Conservation (phyloP, 108 stramenopile genomes). For the Schizochytrium sp. region DNA sequence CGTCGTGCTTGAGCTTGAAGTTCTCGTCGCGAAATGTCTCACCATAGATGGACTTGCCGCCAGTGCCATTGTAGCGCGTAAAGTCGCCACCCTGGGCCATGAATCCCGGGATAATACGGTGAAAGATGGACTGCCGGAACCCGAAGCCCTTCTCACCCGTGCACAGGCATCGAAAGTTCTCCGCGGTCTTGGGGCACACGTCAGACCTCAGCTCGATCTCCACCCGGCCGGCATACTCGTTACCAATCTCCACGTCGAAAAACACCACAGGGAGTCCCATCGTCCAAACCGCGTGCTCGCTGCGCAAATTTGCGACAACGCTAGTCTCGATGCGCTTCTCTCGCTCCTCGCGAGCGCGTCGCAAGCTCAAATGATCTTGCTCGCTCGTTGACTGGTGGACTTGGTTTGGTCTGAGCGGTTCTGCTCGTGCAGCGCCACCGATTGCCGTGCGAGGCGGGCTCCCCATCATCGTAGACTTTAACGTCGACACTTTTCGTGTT, state of each 20-base stretch:
- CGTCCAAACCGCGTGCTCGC: not conserved
- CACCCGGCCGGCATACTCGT: not conserved
- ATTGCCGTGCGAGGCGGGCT: too few relatives aligned
- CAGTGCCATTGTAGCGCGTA: constrained; percentile 78
- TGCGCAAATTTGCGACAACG: too few relatives aligned
- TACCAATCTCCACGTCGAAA: constrained; percentile 23
- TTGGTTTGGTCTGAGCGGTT: too few relatives aligned
- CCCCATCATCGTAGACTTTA: too few relatives aligned
- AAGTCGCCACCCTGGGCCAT: constrained; percentile 91
- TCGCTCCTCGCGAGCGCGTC: too few relatives aligned
- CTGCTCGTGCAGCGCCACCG: too few relatives aligned
- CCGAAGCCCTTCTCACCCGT: constrained; percentile 50
- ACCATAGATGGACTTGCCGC: constrained; percentile 70
- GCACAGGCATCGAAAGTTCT: constrained; percentile 74
- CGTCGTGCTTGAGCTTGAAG: constrained; percentile 65
- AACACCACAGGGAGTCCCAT: constrained; percentile 21
- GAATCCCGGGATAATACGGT: constrained; percentile 69
- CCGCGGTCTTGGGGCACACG: constrained; percentile 64
- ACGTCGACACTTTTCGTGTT: too few relatives aligned
- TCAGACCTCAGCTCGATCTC: constrained; percentile 21
- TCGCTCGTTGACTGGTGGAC: too few relatives aligned
- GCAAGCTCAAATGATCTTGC: too few relatives aligned
- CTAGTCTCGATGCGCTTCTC: too few relatives aligned
- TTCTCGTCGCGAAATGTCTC: constrained; percentile 91
- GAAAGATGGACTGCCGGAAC: constrained; percentile 59